Evolutionary conservation across 2,329 filamentous ascomycete genomes (phyloP).

Genomic region (Fusarium udum): DNA sequence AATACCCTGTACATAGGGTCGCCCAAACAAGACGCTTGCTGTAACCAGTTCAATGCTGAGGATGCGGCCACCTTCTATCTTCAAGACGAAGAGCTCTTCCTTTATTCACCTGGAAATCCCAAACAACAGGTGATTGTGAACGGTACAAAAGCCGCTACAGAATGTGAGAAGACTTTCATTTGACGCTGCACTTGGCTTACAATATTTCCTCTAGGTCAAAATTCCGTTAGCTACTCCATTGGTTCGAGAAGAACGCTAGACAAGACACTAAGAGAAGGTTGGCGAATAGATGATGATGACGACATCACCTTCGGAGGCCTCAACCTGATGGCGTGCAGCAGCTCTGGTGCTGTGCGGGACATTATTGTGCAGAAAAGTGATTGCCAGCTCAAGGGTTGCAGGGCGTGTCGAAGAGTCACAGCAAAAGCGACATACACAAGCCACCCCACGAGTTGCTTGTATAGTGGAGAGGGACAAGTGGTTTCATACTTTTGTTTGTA

Average conservation of each 20-base stretch:
- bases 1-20: neutral
- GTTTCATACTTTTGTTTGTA: neutral
- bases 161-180: neutral
- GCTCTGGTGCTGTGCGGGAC: neutral
- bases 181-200: neutral
- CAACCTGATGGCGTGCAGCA: neutral
- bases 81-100: neutral
- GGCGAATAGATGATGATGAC: neutral
- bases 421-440: neutral
- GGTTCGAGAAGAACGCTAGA: neutral
- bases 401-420: neutral
- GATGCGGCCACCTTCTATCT: neutral
- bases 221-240: neutral
- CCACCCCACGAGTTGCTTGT: neutral
- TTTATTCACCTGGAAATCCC: slow-evolving; percentile 1
- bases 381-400: neutral
- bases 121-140: neutral
- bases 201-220: neutral
- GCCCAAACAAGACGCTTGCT: neutral
- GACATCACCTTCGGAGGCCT: neutral
- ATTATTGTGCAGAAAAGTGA: neutral
- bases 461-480: neutral
- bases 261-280: neutral
- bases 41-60: neutral
- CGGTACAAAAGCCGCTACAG: neutral